phyloP scores from a whole-genome alignment of 345 rosid genomes.

The Eucalyptus tenuipes region DNA sequence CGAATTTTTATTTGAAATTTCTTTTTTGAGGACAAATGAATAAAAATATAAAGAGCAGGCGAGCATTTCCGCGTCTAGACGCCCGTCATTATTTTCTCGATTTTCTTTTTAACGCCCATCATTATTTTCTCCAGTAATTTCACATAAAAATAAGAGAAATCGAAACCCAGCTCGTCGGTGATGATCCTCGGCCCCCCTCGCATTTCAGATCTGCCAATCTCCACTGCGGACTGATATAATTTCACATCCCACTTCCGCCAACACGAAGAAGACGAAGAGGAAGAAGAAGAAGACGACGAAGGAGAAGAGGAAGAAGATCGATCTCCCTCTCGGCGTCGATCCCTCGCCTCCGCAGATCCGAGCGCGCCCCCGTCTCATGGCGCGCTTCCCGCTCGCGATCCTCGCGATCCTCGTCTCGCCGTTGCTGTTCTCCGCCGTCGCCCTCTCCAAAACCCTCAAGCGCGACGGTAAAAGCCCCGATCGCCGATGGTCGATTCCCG shows the following conservation, averaged over 20 bases:
- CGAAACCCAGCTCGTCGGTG: not conserved
- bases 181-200: not conserved
- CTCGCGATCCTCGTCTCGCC: conserved; percentile 1
- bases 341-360: not conserved
- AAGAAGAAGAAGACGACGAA: not conserved
- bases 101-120: not conserved
- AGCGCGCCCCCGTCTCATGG: not conserved
- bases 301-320: not conserved
- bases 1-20: too few species aligned
- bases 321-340: not conserved
- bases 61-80: not conserved
- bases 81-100: not conserved
- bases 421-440: conserved; percentile 11
- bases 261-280: not conserved
- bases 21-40: too few species aligned
- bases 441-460: conserved; percentile 46
- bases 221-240: not conserved
- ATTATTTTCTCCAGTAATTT: not conserved
- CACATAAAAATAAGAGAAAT: not conserved
- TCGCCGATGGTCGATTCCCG: not conserved
- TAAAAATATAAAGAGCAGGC: not conserved
- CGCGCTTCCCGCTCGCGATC: conserved; percentile 2
- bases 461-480: conserved; percentile 18
- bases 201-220: not conserved
- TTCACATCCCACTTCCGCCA: not conserved